phyloP scores from a whole-genome alignment of 208 protist genomes.

The Acanthamoeba healyi region DNA sequence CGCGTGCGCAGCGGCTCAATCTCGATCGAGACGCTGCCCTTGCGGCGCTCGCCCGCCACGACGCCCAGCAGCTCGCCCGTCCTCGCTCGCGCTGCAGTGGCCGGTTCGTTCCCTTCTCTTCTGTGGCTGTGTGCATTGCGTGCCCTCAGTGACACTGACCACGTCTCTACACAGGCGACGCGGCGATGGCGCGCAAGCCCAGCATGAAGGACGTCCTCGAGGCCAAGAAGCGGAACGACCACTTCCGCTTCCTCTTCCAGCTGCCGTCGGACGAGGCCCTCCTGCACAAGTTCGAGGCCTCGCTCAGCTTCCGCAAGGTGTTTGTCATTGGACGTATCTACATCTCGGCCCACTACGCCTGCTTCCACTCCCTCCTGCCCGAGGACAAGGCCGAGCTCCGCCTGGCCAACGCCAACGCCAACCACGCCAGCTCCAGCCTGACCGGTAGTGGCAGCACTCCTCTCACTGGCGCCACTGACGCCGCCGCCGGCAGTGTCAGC shows the following conservation, averaged over 20 bases:
- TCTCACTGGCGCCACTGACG: neutral
- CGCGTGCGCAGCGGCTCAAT: neutral
- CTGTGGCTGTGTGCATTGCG: neutral
- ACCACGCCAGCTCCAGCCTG: neutral
- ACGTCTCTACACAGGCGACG: neutral
- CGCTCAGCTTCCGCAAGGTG: conserved; percentile 31
- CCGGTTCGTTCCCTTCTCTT: neutral
- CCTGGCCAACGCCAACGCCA: too few relatives aligned
- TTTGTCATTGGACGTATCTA: conserved; percentile 49
- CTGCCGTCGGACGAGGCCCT: conserved; percentile 14
- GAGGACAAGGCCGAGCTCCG: conserved; percentile 36
- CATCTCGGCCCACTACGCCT: conserved; percentile 36
- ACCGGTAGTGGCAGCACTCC: neutral
- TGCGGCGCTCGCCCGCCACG: neutral
- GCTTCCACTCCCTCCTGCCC: conserved; percentile 57
- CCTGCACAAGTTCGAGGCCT: conserved; percentile 13
- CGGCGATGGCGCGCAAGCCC: neutral
- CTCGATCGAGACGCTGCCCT: neutral
- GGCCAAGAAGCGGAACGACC: conserved; percentile 39
- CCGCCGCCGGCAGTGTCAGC: neutral
- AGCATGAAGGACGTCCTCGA: conserved; percentile 63
- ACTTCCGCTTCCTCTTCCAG: conserved; percentile 44
- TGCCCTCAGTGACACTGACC: too few relatives aligned
- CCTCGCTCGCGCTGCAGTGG: neutral
- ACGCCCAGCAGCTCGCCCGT: neutral